Evolutionary conservation across 2,329 filamentous ascomycete species (phyloP), one percentile per base, ranked within the genome.

Genomic region (Botrytis tulipae): DNA sequence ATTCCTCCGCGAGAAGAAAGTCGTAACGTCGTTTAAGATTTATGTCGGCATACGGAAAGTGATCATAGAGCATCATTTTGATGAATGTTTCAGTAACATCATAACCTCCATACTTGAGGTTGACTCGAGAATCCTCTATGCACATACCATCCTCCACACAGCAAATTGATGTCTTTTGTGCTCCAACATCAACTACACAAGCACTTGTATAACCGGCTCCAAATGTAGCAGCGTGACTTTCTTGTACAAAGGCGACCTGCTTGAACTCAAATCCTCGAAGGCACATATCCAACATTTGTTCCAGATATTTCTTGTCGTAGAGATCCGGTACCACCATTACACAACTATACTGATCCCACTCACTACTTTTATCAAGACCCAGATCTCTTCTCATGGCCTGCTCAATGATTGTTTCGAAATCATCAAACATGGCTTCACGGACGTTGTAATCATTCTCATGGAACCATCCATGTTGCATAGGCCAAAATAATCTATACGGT

Each of bases 301-400:
- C 93, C 29, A 98, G 93, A 76, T 98, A 97, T 69, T 89, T 90
- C 82, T 97, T 97, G 84, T 99, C 96, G 83, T 98, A 99, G 16
- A 99, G 86, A 81, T 99, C 96, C 0, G 96, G 96, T 65, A 99
- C 97, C 76, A 99, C 91, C 80, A 98, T 94, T n/a, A 98, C 95
- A 78, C 94, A 98, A 79, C 93, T 96, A 83, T 98, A 98, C 81
- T 97, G 93, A 72, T 88, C 88, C 90, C 95, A 97, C 70, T 95
- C 91, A 78, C 91, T 92, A 79, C 92, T 92, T 76, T 89, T 90
- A 42, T 87, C 90, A 60, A 98, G 82, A 1, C 92, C 93, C 14
- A 98, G 86, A 79, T 98, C 94, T n/a, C 89, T 90, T 76, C 91
- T 91, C 79, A 99, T 91, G 1, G 94, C 93, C 76, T 94, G 92